Evolutionary conservation across 78 protist species (phyloP).

Genomic region (Carpediemonas membranifera): DNA sequence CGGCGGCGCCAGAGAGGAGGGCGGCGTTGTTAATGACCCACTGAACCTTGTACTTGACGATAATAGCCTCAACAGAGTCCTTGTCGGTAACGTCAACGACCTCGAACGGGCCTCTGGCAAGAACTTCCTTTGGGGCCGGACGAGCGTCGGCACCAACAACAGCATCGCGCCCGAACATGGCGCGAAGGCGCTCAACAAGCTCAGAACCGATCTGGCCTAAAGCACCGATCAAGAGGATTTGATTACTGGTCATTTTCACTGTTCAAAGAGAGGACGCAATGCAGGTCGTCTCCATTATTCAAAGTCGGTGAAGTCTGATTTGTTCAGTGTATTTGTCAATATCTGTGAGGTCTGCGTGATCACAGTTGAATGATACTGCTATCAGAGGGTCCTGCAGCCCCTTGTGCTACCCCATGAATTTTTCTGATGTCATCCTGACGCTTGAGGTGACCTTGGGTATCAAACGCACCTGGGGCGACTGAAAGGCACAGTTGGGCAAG

Average conservation of each 20-base stretch:
- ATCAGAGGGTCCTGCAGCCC: no score
- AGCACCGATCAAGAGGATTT: conserved; percentile 31
- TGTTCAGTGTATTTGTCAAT: neutral
- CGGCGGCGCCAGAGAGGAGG: conserved; percentile 48
- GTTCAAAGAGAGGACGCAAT: no score
- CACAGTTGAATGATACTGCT: no score
- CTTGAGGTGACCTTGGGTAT: no score
- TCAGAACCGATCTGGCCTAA: conserved; percentile 35
- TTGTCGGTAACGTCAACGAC: conserved; percentile 22
- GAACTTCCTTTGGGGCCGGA: neutral
- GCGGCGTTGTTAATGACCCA: conserved; percentile 34
- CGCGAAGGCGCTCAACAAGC: conserved; percentile 9
- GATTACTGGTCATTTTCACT: no score
- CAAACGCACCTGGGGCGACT: no score
- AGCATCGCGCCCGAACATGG: conserved; percentile 15
- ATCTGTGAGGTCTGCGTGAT: conserved; percentile 8
- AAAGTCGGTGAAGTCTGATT: no score
- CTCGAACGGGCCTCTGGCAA: conserved; percentile 32
- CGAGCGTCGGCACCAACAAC: conserved; percentile 31
- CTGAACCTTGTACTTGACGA: conserved; percentile 29
- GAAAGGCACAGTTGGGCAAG: no score
- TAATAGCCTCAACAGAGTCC: neutral
- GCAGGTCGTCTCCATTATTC: no score
- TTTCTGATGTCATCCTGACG: no score
- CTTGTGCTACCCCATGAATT: no score